A percentile compares a stretch with the other conserved stretches of the same genome.
Evolutionary conservation across 2,329 filamentous ascomycete species (phyloP).

Genomic region (Xylariaceae sp.): DNA sequence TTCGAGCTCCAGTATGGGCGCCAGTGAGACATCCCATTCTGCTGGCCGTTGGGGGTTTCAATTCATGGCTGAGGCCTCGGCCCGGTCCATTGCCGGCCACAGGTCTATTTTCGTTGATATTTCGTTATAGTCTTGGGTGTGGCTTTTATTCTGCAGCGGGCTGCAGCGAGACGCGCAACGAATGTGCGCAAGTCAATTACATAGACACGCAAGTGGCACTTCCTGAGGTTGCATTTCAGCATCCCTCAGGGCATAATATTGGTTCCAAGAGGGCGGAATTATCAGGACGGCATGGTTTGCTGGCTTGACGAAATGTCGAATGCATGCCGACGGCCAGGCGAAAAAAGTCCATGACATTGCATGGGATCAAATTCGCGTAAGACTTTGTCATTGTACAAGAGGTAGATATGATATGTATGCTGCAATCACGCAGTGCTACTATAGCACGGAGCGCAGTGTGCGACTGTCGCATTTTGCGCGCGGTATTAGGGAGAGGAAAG

Average conservation of each 20-base stretch:
- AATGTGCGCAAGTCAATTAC: background rate
- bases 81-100: background rate
- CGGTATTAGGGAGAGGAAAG: background rate
- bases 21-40: background rate
- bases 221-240: constrained; percentile 3
- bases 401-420: no score
- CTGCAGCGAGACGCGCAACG: background rate
- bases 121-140: background rate
- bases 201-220: background rate
- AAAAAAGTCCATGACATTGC: no score
- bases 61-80: background rate
- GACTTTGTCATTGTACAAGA: no score
- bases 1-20: background rate
- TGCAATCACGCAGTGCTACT: no score
- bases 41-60: background rate
- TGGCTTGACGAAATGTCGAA: background rate
- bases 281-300: background rate
- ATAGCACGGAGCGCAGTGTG: background rate
- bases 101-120: background rate
- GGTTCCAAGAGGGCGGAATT: background rate
- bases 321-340: background rate
- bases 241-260: background rate
- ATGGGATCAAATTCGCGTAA: no score
- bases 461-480: background rate
- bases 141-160: no score